These are phyloP conservation scores for Castanospermum australe DNA, from an alignment of 306 rosid genomes.

Conservation along the genomic window DNA sequence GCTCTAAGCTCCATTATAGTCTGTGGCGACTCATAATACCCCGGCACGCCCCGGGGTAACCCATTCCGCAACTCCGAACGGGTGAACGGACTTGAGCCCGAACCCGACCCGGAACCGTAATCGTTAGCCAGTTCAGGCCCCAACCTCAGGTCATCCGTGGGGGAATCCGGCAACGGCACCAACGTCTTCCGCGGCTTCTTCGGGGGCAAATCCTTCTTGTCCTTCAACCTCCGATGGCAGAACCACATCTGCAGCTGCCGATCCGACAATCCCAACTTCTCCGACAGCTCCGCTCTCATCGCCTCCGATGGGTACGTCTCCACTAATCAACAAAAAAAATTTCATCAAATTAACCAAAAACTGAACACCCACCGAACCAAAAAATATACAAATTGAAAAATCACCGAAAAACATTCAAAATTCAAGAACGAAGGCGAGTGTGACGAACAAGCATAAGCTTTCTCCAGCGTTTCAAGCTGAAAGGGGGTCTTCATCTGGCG, in stretches of 20 bases:
- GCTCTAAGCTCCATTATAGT: conserved; percentile 78
- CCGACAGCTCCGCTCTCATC: conserved; percentile 71
- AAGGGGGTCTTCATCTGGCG: conserved; percentile 99
- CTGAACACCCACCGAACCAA: background rate
- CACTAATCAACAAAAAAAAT: conserved; percentile 54
- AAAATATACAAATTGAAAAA: background rate
- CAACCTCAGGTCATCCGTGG: conserved; percentile 55
- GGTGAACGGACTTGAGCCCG: conserved; percentile 76
- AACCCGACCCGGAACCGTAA: conserved; percentile 93
- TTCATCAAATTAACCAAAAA: background rate
- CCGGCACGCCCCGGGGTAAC: conserved; percentile 46
- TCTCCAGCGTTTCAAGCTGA: conserved; percentile 93
- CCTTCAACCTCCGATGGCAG: conserved; percentile 96
- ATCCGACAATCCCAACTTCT: conserved; percentile 88
- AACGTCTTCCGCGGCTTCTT: conserved; percentile 51
- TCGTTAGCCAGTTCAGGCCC: conserved; percentile 67
- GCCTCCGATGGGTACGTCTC: conserved; percentile 90
- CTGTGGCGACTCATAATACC: conserved; percentile 72
- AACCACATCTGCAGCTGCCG: conserved; percentile 99
- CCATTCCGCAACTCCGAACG: conserved; percentile 63
- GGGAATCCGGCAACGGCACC: conserved; percentile 56
- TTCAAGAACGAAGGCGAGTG: background rate
- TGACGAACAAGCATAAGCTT: conserved; percentile 78
- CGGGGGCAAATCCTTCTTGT: conserved; percentile 71
- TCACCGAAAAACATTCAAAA: background rate